Evolutionary conservation across 2,329 filamentous ascomycete genomes (phyloP).

Genomic region (Aquanectria penicillioides): DNA sequence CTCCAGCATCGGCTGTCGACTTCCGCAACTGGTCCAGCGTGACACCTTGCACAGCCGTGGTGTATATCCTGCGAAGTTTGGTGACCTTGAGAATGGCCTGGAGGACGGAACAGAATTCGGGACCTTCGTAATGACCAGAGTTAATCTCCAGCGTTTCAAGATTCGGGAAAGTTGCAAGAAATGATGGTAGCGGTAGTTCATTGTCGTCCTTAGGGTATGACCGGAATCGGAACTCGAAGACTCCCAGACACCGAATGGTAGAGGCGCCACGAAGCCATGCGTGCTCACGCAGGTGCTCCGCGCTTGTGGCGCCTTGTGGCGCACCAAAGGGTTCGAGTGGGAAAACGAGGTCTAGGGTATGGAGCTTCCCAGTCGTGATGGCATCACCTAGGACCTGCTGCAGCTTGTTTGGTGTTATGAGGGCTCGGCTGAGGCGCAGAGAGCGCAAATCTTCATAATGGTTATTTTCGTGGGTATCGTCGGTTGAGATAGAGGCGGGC

Average conservation of each 20-base stretch:
- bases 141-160: constrained; percentile 49
- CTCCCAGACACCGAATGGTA: constrained; percentile 47
- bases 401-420: constrained; percentile 38
- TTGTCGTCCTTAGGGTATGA: constrained; percentile 40
- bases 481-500: constrained; percentile 12
- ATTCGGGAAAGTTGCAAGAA: constrained; percentile 50
- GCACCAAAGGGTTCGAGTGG: constrained; percentile 39
- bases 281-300: constrained; percentile 44
- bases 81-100: constrained; percentile 45
- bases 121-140: constrained; percentile 42
- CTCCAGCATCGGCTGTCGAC: constrained; percentile 36
- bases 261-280: constrained; percentile 49
- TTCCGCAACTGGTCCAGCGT: constrained; percentile 43
- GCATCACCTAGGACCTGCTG: constrained; percentile 38
- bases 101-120: constrained; percentile 44
- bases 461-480: constrained; percentile 24
- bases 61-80: constrained; percentile 47
- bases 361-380: constrained; percentile 42
- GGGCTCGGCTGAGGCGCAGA: constrained; percentile 41
- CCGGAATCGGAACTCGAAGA: constrained; percentile 49
- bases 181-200: constrained; percentile 45
- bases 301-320: constrained; percentile 38
- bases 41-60: constrained; percentile 43
- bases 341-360: constrained; percentile 50
- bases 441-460: constrained; percentile 42